A percentile compares a stretch with the other conserved stretches of the same genome.
These are phyloP conservation scores for Musa balbisiana DNA, from an alignment of 202 grass and related monocot species.

Conservation along the genomic window DNA sequence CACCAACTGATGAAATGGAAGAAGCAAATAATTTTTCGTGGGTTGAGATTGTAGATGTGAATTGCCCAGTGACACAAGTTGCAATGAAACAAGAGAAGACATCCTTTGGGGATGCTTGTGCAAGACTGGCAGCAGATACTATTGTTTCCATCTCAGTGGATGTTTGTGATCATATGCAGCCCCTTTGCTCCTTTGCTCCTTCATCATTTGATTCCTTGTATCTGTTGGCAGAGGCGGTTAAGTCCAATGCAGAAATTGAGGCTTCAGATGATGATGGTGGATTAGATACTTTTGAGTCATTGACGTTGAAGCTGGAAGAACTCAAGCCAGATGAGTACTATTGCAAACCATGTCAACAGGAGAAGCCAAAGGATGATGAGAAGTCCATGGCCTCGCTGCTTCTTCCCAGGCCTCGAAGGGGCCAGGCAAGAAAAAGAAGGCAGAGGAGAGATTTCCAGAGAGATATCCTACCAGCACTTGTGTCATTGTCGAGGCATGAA, in stretches of 20 bases:
- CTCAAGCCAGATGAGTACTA: conserved; percentile 52
- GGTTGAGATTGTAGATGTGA: conserved; percentile 9
- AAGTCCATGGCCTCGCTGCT: conserved; percentile 38
- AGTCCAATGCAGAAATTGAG: conserved; percentile 26
- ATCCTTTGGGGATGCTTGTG: conserved; percentile 10
- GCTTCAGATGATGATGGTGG: conserved; percentile 32
- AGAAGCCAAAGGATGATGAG: conserved; percentile 33
- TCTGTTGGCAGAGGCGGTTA: conserved; percentile 57
- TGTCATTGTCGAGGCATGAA: conserved; percentile 65
- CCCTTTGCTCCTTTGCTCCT: background rate
- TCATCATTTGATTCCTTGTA: conserved; percentile 27
- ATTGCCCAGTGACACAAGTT: background rate
- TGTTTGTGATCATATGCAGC: conserved; percentile 16
- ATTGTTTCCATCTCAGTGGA: conserved; percentile 59
- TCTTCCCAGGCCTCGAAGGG: conserved; percentile 50
- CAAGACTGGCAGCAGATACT: conserved; percentile 44
- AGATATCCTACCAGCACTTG: conserved; percentile 67
- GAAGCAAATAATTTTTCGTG: background rate
- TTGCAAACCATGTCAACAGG: conserved; percentile 33
- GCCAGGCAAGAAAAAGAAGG: conserved; percentile 55
- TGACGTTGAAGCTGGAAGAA: conserved; percentile 78
- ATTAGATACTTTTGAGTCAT: conserved; percentile 62
- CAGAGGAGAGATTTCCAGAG: conserved; percentile 81
- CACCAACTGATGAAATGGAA: conserved; percentile 26
- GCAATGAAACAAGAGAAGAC: conserved; percentile 14